These are phyloP conservation scores for Colletotrichum higginsianum DNA, from an alignment of 2,329 filamentous ascomycete genomes.

Conservation along the genomic window DNA sequence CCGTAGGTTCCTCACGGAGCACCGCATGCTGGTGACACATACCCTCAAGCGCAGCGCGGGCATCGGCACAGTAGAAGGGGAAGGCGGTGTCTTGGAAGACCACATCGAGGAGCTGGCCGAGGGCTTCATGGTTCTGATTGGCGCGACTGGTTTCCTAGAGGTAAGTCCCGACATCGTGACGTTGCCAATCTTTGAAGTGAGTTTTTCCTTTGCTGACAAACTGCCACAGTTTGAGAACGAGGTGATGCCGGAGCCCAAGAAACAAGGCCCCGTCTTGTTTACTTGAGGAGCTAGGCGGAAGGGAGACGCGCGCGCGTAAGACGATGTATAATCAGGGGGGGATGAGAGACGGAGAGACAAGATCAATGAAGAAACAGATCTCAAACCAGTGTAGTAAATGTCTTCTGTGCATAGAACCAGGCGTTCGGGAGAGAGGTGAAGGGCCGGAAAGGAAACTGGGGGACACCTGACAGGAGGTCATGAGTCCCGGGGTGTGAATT, in stretches of 20 bases:
- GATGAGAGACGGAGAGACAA: not conserved
- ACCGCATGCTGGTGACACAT: conserved; percentile 86
- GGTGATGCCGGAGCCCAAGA: conserved; percentile 51
- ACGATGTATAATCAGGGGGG: conserved; percentile 11
- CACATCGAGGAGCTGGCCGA: conserved; percentile 85
- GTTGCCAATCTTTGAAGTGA: not conserved
- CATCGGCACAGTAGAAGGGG: conserved; percentile 70
- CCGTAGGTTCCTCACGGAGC: conserved; percentile 84
- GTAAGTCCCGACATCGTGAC: conserved; percentile 64
- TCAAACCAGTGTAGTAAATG: conserved; percentile 27
- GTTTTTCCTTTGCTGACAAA: conserved; percentile 12
- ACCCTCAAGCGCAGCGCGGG: conserved; percentile 92
- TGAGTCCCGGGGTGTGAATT: conserved; percentile 7
- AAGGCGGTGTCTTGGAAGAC: conserved; percentile 64
- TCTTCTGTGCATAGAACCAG: conserved; percentile 40
- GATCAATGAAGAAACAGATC: not conserved
- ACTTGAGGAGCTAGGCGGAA: conserved; percentile 49
- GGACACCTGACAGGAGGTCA: conserved; percentile 14
- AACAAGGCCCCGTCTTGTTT: conserved; percentile 55
- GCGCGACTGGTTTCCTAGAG: conserved; percentile 87
- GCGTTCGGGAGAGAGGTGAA: conserved; percentile 36
- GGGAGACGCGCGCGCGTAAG: not conserved
- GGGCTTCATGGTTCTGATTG: conserved; percentile 86
- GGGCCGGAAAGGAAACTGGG: conserved; percentile 19
- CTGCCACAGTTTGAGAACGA: conserved; percentile 59